Conservation (phyloP, 495 filamentous ascomycete genomes). For the Bacidia gigantensis region DNA sequence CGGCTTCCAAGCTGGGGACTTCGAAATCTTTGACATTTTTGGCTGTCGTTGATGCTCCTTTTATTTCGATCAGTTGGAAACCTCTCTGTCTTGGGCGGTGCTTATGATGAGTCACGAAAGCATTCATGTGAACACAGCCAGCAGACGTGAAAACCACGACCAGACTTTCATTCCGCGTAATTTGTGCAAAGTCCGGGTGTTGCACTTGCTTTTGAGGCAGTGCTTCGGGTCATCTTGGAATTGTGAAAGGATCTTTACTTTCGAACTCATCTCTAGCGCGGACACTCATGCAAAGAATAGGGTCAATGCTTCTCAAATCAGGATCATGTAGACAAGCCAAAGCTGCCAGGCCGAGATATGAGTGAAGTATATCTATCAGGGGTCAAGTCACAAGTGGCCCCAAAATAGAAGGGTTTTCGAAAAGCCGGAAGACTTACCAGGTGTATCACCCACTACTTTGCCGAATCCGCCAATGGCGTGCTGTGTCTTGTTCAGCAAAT, state of each 20-base stretch:
- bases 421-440: conserved; percentile 33
- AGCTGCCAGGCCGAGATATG: conserved; percentile 72
- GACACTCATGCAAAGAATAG: conserved; percentile 50
- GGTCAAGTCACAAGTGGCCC: neutral
- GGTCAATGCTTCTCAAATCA: conserved; percentile 49
- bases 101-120: too few relatives aligned
- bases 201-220: too few relatives aligned
- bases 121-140: too few relatives aligned
- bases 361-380: conserved; percentile 67
- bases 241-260: conserved; percentile 3
- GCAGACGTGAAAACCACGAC: too few relatives aligned
- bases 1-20: too few relatives aligned
- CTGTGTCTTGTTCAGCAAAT: conserved; percentile 79
- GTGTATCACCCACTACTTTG: conserved; percentile 64
- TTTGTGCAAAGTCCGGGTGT: too few relatives aligned
- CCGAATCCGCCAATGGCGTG: conserved; percentile 84
- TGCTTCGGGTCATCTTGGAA: too few relatives aligned
- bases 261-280: conserved; percentile 31
- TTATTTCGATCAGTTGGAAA: too few relatives aligned
- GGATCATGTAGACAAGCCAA: conserved; percentile 54
- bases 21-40: too few relatives aligned
- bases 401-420: neutral
- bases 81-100: too few relatives aligned
- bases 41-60: too few relatives aligned
- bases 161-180: too few relatives aligned